These are phyloP conservation scores for Arthrobotrys megalospora DNA, from an alignment of 2,329 filamentous ascomycete genomes.

Conservation along the genomic window DNA sequence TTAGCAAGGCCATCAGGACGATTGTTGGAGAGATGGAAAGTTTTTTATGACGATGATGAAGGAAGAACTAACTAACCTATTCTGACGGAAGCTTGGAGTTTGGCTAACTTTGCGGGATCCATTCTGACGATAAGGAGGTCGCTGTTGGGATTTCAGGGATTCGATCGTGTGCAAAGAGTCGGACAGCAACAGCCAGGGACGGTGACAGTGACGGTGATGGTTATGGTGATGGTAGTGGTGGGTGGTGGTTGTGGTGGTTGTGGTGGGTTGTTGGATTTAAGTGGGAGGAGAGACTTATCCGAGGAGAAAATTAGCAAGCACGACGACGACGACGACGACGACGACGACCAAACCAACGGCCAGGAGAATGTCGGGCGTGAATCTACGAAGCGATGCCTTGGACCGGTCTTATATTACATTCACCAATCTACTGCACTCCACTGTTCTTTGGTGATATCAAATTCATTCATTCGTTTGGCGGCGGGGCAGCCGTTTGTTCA, in stretches of 20 bases:
- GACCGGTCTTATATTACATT: too few species aligned
- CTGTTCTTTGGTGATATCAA: too few species aligned
- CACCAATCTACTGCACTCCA: too few species aligned
- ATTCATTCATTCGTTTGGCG: too few species aligned
- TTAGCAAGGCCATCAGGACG: neutral
- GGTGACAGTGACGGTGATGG: neutral
- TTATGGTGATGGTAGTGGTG: constrained; percentile 19
- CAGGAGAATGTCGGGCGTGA: too few species aligned
- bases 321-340: neutral
- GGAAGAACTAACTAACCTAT: constrained; percentile 72
- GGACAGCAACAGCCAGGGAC: constrained; percentile 36
- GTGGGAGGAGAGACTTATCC: neutral
- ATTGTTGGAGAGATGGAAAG: constrained; percentile 8
- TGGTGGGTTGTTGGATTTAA: constrained; percentile 15
- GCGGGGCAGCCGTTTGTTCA: neutral
- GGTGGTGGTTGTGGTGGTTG: constrained; percentile 5
- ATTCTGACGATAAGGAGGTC: constrained; percentile 66
- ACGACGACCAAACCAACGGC: neutral
- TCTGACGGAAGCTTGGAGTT: constrained; percentile 76
- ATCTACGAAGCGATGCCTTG: too few species aligned
- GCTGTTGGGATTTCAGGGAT: neutral
- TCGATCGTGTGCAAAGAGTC: constrained; percentile 62
- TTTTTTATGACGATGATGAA: constrained; percentile 18
- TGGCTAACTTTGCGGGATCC: constrained; percentile 76
- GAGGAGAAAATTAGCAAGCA: constrained; percentile 10